phyloP scores from a whole-genome alignment of 2,329 filamentous ascomycete genomes.

The Neurospora crassa region DNA sequence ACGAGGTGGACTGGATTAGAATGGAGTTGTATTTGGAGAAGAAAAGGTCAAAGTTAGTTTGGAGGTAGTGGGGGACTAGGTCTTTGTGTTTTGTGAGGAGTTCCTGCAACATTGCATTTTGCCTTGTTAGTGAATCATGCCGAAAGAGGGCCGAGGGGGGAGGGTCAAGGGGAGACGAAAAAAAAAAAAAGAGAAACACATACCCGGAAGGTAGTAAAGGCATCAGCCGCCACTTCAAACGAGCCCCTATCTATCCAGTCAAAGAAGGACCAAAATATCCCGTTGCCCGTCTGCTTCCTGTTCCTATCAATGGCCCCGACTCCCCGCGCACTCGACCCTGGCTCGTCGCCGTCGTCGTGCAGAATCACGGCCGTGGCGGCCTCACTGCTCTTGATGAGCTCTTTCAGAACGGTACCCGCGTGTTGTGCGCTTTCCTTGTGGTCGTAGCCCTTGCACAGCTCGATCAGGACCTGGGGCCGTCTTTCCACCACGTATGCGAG shows the following conservation, averaged over 20 bases:
- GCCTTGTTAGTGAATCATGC: too few species aligned
- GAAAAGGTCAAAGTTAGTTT: slow-evolving; percentile 86
- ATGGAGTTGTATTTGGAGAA: slow-evolving; percentile 84
- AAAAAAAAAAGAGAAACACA: slow-evolving; percentile 17
- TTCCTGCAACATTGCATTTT: slow-evolving; percentile 45
- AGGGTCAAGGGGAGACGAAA: too few species aligned
- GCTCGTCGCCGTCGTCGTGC: slow-evolving; percentile 74
- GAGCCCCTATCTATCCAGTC: slow-evolving; percentile 94
- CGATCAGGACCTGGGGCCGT: slow-evolving; percentile 76
- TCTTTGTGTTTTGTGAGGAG: slow-evolving; percentile 90
- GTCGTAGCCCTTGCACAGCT: slow-evolving; percentile 82
- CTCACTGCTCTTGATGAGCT: slow-evolving; percentile 74
- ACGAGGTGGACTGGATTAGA: slow-evolving; percentile 84
- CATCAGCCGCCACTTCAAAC: slow-evolving; percentile 94
- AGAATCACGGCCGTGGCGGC: slow-evolving; percentile 83
- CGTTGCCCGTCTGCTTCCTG: slow-evolving; percentile 63
- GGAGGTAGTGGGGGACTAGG: slow-evolving; percentile 78
- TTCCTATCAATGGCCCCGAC: slow-evolving; percentile 70
- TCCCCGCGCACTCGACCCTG: slow-evolving; percentile 64
- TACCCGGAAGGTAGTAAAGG: slow-evolving; percentile 94
- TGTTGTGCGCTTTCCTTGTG: slow-evolving; percentile 85
- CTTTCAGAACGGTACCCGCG: slow-evolving; percentile 79
- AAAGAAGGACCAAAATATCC: slow-evolving; percentile 95
- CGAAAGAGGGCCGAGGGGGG: too few species aligned
- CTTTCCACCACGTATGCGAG: slow-evolving; percentile 82